phyloP scores from a whole-genome alignment of 164 flowering plant species.

The Piper betle region DNA sequence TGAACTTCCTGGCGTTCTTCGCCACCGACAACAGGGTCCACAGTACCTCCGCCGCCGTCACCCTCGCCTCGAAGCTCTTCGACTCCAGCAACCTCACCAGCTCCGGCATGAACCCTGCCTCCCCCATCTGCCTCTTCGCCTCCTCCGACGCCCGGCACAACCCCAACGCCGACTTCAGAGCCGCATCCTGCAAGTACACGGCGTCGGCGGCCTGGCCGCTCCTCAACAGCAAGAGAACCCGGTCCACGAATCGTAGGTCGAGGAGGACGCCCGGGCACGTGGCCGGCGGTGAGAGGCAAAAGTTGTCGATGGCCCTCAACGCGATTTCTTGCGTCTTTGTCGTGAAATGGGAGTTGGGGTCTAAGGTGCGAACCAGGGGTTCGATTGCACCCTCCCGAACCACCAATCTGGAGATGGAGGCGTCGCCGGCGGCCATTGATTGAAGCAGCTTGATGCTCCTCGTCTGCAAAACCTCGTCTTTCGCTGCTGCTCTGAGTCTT shows the following conservation, averaged over 20 bases:
- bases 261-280: conserved; percentile 23
- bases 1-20: conserved; percentile 46
- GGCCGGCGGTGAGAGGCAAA: conserved; percentile 33
- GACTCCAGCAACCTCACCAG: conserved; percentile 53
- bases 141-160: conserved; percentile 57
- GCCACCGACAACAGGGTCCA: conserved; percentile 1
- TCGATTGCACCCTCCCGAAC: conserved; percentile 53
- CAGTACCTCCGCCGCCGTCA: conserved; percentile 70
- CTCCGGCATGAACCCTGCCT: conserved; percentile 67
- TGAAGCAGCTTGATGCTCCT: conserved; percentile 58
- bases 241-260: conserved; percentile 40
- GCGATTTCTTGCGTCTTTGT: conserved; percentile 33
- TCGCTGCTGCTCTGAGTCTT: conserved; percentile 31
- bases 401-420: conserved; percentile 25
- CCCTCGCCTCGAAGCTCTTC: conserved; percentile 53
- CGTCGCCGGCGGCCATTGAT: conserved; percentile 43
- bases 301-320: conserved; percentile 41
- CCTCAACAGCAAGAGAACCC: conserved; percentile 33
- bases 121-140: conserved; percentile 62
- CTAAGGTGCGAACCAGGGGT: conserved; percentile 33
- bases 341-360: conserved; percentile 30
- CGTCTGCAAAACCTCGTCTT: conserved; percentile 40
- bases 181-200: conserved; percentile 41
- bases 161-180: conserved; percentile 40
- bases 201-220: conserved; percentile 33